These are phyloP conservation scores for Penicillium soppii DNA, from an alignment of 495 filamentous ascomycete species.

Conservation along the genomic window DNA sequence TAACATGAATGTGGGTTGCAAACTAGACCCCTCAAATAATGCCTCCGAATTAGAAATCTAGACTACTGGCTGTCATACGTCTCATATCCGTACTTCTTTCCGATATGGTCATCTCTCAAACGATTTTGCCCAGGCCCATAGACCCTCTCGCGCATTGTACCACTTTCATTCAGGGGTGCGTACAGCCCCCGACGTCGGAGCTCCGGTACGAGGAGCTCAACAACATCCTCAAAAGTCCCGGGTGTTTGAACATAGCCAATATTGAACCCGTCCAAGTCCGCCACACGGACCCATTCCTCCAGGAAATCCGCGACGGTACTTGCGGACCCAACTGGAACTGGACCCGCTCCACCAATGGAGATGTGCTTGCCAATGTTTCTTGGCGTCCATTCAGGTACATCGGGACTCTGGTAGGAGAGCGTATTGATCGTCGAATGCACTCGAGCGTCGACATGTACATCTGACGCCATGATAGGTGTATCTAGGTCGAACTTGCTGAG, in stretches of 20 bases:
- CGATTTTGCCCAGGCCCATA: slow-evolving; percentile 12
- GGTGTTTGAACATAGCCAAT: slow-evolving; percentile 28
- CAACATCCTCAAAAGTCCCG: slow-evolving; percentile 52
- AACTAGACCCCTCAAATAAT: not conserved
- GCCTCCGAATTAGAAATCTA: not conserved
- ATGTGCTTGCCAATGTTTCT: slow-evolving; percentile 18
- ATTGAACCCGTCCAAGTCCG: not conserved
- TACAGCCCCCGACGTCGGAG: slow-evolving; percentile 3
- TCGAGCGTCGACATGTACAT: slow-evolving; percentile 10
- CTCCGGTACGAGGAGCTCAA: slow-evolving; percentile 35
- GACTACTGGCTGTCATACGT: slow-evolving; percentile 11
- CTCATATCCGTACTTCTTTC: slow-evolving; percentile 8
- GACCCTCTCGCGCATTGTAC: slow-evolving; percentile 25
- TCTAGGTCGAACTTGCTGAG: slow-evolving; percentile 18
- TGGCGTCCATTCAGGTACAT: slow-evolving; percentile 19
- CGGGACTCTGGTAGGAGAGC: slow-evolving; percentile 15
- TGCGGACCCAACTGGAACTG: slow-evolving; percentile 11
- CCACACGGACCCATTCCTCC: slow-evolving; percentile 1
- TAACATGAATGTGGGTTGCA: not conserved
- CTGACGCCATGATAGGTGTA: slow-evolving; percentile 6
- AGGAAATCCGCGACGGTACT: not conserved
- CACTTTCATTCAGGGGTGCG: slow-evolving; percentile 19
- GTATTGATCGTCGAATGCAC: slow-evolving; percentile 8
- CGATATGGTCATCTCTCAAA: slow-evolving; percentile 13
- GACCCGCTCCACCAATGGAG: slow-evolving; percentile 14